These are phyloP conservation scores for Alternaria sp. DNA, from an alignment of 2,329 filamentous ascomycete genomes.

Conservation along the genomic window DNA sequence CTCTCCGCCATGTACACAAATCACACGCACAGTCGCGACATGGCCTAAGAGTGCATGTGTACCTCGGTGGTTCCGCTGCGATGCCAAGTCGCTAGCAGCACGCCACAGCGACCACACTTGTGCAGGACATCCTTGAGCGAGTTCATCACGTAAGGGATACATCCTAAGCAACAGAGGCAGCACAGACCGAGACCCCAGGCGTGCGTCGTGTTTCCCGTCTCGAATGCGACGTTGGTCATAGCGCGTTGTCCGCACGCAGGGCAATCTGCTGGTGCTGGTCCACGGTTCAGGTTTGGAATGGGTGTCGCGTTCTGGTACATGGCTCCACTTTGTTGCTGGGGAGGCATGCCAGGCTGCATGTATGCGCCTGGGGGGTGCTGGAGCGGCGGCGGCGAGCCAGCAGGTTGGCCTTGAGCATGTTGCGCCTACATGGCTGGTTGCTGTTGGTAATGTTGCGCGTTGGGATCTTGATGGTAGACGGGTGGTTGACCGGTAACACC, in stretches of 20 bases:
- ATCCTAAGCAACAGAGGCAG: slow-evolving; percentile 56
- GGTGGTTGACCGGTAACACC: slow-evolving; percentile 40
- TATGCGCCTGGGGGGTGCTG: slow-evolving; percentile 37
- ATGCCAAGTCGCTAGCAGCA: slow-evolving; percentile 59
- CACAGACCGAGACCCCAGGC: slow-evolving; percentile 58
- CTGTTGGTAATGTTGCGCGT: slow-evolving; percentile 21
- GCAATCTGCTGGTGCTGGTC: slow-evolving; percentile 58
- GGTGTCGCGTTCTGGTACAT: slow-evolving; percentile 50
- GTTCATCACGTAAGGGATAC: slow-evolving; percentile 60
- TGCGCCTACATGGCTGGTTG: slow-evolving; percentile 31
- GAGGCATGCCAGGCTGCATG: slow-evolving; percentile 44
- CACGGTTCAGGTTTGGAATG: slow-evolving; percentile 43
- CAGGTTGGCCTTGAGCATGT: slow-evolving; percentile 19
- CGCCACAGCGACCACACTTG: slow-evolving; percentile 58
- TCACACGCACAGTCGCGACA: neutral
- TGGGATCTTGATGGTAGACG: slow-evolving; percentile 47
- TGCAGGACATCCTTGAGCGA: slow-evolving; percentile 60
- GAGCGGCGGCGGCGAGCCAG: slow-evolving; percentile 38
- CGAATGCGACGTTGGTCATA: slow-evolving; percentile 49
- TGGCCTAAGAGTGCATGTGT: slow-evolving; percentile 48
- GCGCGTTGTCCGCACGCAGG: slow-evolving; percentile 56
- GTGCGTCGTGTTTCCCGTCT: slow-evolving; percentile 55
- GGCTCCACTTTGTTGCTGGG: slow-evolving; percentile 45
- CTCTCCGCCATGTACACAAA: neutral
- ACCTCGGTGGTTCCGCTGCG: slow-evolving; percentile 59